Conservation (phyloP, 108 stramenopile genomes). For the Pelagomonas calceolata region DNA sequence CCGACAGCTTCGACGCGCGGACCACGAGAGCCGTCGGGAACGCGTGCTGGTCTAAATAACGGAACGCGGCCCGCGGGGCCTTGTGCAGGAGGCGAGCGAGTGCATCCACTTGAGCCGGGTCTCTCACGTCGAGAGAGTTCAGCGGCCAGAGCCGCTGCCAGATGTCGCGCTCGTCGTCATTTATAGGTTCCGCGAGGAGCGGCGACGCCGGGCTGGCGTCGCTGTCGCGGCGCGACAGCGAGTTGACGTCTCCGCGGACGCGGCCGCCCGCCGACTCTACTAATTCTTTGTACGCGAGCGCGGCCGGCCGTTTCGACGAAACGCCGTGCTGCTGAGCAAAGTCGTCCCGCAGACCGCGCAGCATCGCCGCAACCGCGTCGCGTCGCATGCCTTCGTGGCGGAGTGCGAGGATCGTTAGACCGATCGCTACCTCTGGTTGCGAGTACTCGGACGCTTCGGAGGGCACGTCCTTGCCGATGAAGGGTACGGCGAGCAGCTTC, state of each 20-base stretch:
- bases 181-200: background rate
- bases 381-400: slow-evolving; percentile 43
- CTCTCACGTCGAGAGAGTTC: slow-evolving; percentile 32
- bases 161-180: slow-evolving; percentile 5
- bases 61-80: slow-evolving; percentile 29
- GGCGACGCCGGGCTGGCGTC: background rate
- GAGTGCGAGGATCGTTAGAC: slow-evolving; percentile 47
- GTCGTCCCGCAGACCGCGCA: slow-evolving; percentile 25
- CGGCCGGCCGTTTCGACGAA: slow-evolving; percentile 28
- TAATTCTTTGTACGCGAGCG: slow-evolving; percentile 27
- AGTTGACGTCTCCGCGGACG: slow-evolving; percentile 36
- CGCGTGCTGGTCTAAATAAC: slow-evolving; percentile 34
- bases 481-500: slow-evolving; percentile 45
- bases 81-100: slow-evolving; percentile 26
- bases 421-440: slow-evolving; percentile 45
- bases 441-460: slow-evolving; percentile 47
- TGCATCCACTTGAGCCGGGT: slow-evolving; percentile 32
- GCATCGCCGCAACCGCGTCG: slow-evolving; percentile 21
- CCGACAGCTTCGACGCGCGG: slow-evolving; percentile 37
- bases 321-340: slow-evolving; percentile 39
- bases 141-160: slow-evolving; percentile 34
- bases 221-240: too few relatives aligned
- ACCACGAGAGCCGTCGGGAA: slow-evolving; percentile 47
- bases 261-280: slow-evolving; percentile 29
- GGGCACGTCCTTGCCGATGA: slow-evolving; percentile 49